Percentiles rank a stretch among this genome's conserved stretches.
Conservation (phyloP, 2,329 filamentous ascomycete genomes). For the Fusarium mangiferae region DNA sequence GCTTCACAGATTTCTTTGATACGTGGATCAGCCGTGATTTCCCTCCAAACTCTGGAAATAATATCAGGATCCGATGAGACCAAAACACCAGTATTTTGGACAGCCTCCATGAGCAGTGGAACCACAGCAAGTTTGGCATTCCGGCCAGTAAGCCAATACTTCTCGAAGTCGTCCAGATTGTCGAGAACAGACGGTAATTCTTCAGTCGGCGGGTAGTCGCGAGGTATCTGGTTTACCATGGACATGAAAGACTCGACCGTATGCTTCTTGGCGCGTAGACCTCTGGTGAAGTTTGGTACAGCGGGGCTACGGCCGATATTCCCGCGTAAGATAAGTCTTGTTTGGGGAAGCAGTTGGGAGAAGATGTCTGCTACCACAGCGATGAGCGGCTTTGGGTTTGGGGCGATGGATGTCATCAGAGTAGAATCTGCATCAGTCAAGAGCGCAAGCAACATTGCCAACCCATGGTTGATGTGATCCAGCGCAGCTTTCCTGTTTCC, state of each 20-base stretch:
- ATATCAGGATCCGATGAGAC: background rate
- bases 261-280: conserved; percentile 19
- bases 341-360: conserved; percentile 19
- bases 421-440: conserved; percentile 40
- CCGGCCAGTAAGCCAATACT: conserved; percentile 10
- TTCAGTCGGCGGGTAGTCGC: background rate
- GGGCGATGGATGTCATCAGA: conserved; percentile 20
- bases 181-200: conserved; percentile 15
- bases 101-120: conserved; percentile 21
- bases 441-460: conserved; percentile 48
- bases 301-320: conserved; percentile 8
- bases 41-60: conserved; percentile 12
- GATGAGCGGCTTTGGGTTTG: conserved; percentile 37
- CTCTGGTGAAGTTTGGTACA: conserved; percentile 35
- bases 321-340: conserved; percentile 23
- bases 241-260: conserved; percentile 35
- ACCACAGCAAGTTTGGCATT: conserved; percentile 10
- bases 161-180: conserved; percentile 37
- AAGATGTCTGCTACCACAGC: conserved; percentile 31
- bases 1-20: conserved; percentile 23
- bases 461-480: conserved; percentile 50
- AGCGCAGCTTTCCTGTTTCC: conserved; percentile 47
- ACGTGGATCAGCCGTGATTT: conserved; percentile 9
- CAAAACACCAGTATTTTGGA: conserved; percentile 5
- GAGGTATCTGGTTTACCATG: conserved; percentile 14